Base-by-base conservation (phyloP, 768 basidiomycete genomes). In the Rickenella mellea region DNA sequence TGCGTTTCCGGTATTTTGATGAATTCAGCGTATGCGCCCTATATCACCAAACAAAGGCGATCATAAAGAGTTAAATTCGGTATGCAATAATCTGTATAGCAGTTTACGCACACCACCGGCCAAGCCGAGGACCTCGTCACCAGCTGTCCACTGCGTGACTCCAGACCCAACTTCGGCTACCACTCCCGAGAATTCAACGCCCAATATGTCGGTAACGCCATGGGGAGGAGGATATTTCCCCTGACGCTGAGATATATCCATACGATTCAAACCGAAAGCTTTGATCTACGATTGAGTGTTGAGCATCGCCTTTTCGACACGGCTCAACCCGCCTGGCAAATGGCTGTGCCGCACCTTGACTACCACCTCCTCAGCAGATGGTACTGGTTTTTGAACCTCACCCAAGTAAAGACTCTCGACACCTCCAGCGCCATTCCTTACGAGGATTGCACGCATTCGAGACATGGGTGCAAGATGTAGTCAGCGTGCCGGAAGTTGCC, bases 11-110 rank as follows among this genome's bases (percentile, higher is more conserved):
- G 66, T 30, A 79, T 73, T 21, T 67, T 73, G 48, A 97, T 76
- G 56, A 80, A 93, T 58, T 93, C 86, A 27, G 91, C 90, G 54
- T 92, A 93, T 32, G 90, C 89, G 27, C 91, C 91, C 90, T 92
- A 39, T 3, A 25, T 15, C 10, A n/a, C n/a, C n/a, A n/a, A n/a
- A n/a, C n/a, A n/a, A n/a, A n/a, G n/a, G n/a, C n/a, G n/a, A n/a
- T n/a, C n/a, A n/a, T n/a, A n/a, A n/a, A n/a, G n/a, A n/a, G n/a
- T n/a, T n/a, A n/a, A n/a, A n/a, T n/a, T n/a, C n/a, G n/a, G n/a
- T n/a, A n/a, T n/a, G n/a, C n/a, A n/a, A n/a, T n/a, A n/a, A n/a
- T n/a, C n/a, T n/a, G n/a, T n/a, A n/a, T n/a, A n/a, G n/a, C n/a
- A n/a, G n/a, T n/a, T n/a, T 41, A 59, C 83, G 61, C 58, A 92